phyloP scores from a whole-genome alignment of 257 asterid genomes.

The Gardenia jasminoides region DNA sequence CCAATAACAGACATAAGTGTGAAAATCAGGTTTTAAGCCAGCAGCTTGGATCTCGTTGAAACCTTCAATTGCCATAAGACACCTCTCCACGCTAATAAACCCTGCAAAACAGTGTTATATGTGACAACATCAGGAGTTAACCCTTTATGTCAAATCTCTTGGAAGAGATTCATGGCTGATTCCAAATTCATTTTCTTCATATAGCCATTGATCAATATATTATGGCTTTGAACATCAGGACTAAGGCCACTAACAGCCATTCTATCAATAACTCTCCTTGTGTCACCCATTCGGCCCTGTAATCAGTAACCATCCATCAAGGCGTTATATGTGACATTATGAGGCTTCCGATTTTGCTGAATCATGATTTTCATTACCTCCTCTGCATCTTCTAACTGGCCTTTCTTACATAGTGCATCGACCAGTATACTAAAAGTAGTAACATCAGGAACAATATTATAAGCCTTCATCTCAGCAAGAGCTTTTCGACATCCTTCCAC shows the following conservation, averaged over 20 bases:
- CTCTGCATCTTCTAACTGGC: slow-evolving; percentile 24
- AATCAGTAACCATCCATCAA: slow-evolving; percentile 31
- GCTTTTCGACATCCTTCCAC: neutral
- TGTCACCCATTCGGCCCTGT: slow-evolving; percentile 11
- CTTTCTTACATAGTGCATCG: slow-evolving; percentile 25
- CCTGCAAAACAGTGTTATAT: slow-evolving; percentile 9
- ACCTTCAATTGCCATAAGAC: neutral
- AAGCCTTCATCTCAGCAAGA: neutral
- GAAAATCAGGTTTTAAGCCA: neutral
- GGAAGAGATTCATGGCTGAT: slow-evolving; percentile 23
- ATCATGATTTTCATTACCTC: slow-evolving; percentile 11
- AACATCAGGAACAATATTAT: slow-evolving; percentile 3
- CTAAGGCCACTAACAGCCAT: slow-evolving; percentile 9
- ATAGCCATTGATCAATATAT: slow-evolving; percentile 29
- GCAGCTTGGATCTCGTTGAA: neutral
- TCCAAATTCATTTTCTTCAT: slow-evolving; percentile 20
- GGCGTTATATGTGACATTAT: slow-evolving; percentile 14
- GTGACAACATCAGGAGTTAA: neutral
- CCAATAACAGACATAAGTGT: neutral
- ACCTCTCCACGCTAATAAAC: neutral
- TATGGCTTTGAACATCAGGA: slow-evolving; percentile 16
- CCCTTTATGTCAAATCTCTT: neutral
- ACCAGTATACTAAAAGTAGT: slow-evolving; percentile 12
- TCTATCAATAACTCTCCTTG: slow-evolving; percentile 19
- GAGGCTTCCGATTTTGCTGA: neutral